Evolutionary conservation across 176 grass and related monocot genomes (phyloP).

Genomic region (Aechmea fasciata): DNA sequence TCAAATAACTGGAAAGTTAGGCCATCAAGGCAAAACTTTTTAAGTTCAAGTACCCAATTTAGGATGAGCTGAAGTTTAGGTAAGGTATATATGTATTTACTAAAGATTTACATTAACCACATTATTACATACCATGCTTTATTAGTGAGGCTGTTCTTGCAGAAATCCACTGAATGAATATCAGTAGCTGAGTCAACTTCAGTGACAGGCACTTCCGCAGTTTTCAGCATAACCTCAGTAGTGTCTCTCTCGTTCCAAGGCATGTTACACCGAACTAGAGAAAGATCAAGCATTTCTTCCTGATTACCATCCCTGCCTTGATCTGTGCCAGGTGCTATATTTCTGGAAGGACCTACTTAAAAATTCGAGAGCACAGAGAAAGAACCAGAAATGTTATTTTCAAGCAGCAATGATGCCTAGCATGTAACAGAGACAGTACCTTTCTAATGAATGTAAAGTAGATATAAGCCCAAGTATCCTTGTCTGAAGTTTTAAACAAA

Average conservation of each 20-base stretch:
- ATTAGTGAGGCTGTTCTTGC: background rate
- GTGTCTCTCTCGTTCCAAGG: slow-evolving; percentile 1
- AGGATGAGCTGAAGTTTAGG: background rate
- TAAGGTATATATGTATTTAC: background rate
- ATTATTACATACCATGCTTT: background rate
- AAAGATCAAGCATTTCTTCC: background rate
- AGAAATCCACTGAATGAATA: background rate
- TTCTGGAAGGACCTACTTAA: slow-evolving; percentile 6
- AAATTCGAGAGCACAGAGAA: slow-evolving; percentile 2
- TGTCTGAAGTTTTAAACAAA: too few species aligned
- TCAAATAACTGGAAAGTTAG: too few species aligned
- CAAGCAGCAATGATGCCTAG: background rate
- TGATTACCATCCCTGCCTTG: slow-evolving; percentile 1
- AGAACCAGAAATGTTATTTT: slow-evolving; percentile 4
- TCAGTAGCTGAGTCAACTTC: slow-evolving; percentile 1
- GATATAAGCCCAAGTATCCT: too few species aligned
- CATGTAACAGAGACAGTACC: background rate
- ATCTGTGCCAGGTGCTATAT: background rate
- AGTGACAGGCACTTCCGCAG: background rate
- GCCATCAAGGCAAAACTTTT: too few species aligned
- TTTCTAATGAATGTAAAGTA: background rate
- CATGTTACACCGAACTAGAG: background rate
- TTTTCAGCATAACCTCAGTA: background rate
- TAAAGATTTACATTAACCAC: background rate
- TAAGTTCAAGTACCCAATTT: too few species aligned